Evolutionary conservation across 257 asterid genomes (phyloP).

Genomic region (Cordia subcordata): DNA sequence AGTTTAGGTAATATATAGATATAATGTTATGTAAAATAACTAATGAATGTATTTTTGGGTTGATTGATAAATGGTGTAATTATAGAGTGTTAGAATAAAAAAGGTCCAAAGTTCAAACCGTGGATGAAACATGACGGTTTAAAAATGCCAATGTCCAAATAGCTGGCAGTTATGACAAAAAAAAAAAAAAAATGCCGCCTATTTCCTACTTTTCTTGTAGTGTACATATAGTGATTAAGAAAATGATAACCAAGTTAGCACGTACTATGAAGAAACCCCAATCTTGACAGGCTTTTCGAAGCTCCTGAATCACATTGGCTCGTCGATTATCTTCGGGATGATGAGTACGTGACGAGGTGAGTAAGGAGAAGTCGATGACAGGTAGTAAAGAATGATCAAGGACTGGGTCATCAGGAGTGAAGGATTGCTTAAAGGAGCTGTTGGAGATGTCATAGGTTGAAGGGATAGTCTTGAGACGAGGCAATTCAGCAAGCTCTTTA

Average conservation of each 20-base stretch:
- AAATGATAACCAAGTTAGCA: neutral
- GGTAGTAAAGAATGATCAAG: constrained; percentile 35
- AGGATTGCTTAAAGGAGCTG: neutral
- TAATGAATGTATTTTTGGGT: no score
- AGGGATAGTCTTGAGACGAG: constrained; percentile 17
- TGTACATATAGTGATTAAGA: no score
- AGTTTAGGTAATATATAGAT: no score
- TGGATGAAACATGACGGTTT: no score
- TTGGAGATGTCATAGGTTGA: constrained; percentile 2
- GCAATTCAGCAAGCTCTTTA: constrained; percentile 23
- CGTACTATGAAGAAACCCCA: constrained; percentile 55
- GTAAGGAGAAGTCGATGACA: constrained; percentile 33
- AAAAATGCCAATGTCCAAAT: no score
- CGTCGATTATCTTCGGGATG: constrained; percentile 22
- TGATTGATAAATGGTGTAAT: no score
- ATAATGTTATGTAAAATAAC: no score
- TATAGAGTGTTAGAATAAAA: no score
- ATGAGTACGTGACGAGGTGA: constrained; percentile 16
- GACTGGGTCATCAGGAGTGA: constrained; percentile 17
- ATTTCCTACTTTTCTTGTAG: no score
- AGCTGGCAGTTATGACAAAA: no score
- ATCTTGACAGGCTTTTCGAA: constrained; percentile 33
- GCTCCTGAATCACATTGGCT: constrained; percentile 18
- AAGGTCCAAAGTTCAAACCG: no score
- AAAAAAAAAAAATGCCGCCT: no score